Evolutionary conservation across 192 early-diverging fungal species (phyloP).

Genomic region (Phycomyces blakesleeanus): DNA sequence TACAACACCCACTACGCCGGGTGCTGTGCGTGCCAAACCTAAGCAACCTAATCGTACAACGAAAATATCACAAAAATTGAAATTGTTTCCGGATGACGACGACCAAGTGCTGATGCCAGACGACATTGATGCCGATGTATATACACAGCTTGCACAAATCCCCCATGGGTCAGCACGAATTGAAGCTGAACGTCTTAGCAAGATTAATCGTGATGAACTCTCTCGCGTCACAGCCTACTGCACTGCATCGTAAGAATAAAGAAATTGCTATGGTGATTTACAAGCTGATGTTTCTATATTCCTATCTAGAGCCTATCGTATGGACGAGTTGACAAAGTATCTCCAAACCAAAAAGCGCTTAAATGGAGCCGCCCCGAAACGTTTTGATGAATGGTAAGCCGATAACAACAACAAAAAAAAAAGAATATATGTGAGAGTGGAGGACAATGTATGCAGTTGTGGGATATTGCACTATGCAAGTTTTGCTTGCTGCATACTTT

Average conservation of each 20-base stretch:
- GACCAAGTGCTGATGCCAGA: conserved; percentile 40
- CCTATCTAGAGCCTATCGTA: conserved; percentile 56
- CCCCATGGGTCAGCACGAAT: conserved; percentile 47
- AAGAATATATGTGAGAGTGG: not conserved
- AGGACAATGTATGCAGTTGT: no score
- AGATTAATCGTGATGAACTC: conserved; percentile 66
- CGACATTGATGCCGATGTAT: conserved; percentile 53
- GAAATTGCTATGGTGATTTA: no score
- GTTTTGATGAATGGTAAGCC: conserved; percentile 77
- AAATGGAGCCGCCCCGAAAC: conserved; percentile 67
- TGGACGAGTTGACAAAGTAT: conserved; percentile 74
- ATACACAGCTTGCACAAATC: conserved; percentile 71
- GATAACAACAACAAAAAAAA: not conserved
- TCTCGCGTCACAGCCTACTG: conserved; percentile 85
- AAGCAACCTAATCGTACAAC: conserved; percentile 82
- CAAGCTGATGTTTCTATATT: not conserved
- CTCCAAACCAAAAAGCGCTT: conserved; percentile 58
- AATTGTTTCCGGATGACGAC: conserved; percentile 80
- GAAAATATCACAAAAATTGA: conserved; percentile 90
- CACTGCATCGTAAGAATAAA: conserved; percentile 60
- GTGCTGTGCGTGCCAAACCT: conserved; percentile 26
- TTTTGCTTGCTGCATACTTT: not conserved
- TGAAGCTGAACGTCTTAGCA: conserved; percentile 73
- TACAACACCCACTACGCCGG: not conserved
- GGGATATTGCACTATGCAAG: no score